Conservation (phyloP, 257 asterid genomes). For the Solanum paucissectum region DNA sequence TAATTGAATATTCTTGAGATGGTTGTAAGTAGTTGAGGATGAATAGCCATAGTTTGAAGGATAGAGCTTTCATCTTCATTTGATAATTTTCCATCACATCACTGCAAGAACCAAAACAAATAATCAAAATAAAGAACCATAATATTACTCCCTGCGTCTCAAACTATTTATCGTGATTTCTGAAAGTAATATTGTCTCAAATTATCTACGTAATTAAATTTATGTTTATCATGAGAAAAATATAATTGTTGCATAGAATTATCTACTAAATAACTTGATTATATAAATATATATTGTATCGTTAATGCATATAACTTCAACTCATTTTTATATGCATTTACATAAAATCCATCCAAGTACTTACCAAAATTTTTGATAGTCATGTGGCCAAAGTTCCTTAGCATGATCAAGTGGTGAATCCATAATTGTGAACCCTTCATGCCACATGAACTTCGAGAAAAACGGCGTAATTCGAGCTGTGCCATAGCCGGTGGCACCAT, state of each 20-base stretch:
- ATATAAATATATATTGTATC: too few relatives aligned
- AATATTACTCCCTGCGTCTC: too few relatives aligned
- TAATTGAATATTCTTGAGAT: constrained; percentile 20
- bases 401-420: constrained; percentile 31
- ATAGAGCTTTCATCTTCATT: constrained; percentile 45
- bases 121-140: too few relatives aligned
- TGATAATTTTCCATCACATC: constrained; percentile 58
- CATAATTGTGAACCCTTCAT: constrained; percentile 59
- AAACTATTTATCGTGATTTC: too few relatives aligned
- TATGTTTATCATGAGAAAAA: too few relatives aligned
- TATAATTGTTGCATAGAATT: too few relatives aligned
- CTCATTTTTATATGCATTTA: not conserved
- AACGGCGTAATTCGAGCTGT: constrained; percentile 56
- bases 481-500: constrained; percentile 70
- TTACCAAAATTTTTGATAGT: constrained; percentile 46
- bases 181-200: too few relatives aligned
- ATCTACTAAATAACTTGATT: too few relatives aligned
- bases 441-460: constrained; percentile 65
- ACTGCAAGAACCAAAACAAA: constrained; percentile 11
- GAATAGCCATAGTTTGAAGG: constrained; percentile 29
- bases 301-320: too few relatives aligned
- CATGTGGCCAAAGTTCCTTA: constrained; percentile 55
- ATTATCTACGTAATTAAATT: too few relatives aligned
- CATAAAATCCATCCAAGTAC: constrained; percentile 12
- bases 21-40: constrained; percentile 36